These are phyloP conservation scores for Diplocarpon rosae DNA, from an alignment of 2,329 filamentous ascomycete genomes.

Conservation along the genomic window DNA sequence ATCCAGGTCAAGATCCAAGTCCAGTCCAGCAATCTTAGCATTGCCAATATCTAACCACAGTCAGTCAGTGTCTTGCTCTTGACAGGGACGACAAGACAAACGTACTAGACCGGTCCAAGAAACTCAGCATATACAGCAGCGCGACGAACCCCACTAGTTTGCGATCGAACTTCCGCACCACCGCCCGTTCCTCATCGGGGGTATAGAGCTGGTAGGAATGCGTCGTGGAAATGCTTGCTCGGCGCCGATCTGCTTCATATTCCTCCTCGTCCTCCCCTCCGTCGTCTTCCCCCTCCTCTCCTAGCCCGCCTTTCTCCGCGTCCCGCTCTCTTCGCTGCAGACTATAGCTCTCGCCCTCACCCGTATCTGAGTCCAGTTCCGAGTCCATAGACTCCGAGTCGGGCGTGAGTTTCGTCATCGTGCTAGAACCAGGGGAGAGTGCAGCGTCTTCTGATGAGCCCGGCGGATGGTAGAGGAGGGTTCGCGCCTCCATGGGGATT, in stretches of 20 bases:
- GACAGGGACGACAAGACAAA: not conserved
- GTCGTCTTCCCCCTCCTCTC: constrained; percentile 12
- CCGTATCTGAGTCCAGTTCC: too few relatives aligned
- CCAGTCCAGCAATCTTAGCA: constrained; percentile 52
- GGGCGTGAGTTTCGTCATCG: constrained; percentile 19
- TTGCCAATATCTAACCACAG: constrained; percentile 44
- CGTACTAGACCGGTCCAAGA: constrained; percentile 75
- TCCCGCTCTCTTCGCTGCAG: too few relatives aligned
- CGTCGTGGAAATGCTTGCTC: constrained; percentile 22
- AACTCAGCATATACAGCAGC: constrained; percentile 72
- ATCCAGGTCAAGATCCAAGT: constrained; percentile 43
- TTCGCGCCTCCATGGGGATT: constrained; percentile 8
- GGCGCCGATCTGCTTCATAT: constrained; percentile 11
- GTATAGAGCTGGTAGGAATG: constrained; percentile 43
- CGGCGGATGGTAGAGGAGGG: constrained; percentile 2
- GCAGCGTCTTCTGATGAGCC: constrained; percentile 8
- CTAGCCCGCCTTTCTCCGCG: constrained; percentile 8
- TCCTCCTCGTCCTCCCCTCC: constrained; percentile 11
- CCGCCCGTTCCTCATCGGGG: constrained; percentile 58
- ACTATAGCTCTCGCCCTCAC: too few relatives aligned
- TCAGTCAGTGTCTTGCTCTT: constrained; percentile 4
- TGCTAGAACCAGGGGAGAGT: constrained; percentile 19
- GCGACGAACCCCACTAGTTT: constrained; percentile 72
- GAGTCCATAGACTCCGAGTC: constrained; percentile 14
- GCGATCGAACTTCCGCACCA: constrained; percentile 66